phyloP scores from a whole-genome alignment of 805 yeast species.

The Suhomyces pyralidae region DNA sequence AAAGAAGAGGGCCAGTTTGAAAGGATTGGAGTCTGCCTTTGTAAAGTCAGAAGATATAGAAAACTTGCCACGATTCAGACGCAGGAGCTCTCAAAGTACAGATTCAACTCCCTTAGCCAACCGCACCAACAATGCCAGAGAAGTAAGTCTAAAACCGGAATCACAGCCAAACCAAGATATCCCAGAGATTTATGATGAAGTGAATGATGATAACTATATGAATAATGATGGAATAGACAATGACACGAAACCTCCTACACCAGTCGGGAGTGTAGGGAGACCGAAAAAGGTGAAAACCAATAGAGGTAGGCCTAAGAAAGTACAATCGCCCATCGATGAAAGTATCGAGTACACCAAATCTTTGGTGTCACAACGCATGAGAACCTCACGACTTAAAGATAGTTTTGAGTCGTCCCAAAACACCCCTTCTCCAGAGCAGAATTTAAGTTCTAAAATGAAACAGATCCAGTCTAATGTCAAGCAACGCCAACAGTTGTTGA shows the following conservation, averaged over 20 bases:
- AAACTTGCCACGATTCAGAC: slow-evolving; percentile 15
- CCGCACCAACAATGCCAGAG: not conserved
- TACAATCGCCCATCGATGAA: slow-evolving; percentile 1
- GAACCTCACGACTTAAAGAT: not conserved
- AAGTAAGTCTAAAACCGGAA: not conserved
- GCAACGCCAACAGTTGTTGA: not conserved
- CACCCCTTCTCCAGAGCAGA: not conserved
- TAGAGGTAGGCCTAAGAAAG: slow-evolving; percentile 1
- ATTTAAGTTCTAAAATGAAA: not conserved
- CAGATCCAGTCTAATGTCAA: not conserved
- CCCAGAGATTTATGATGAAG: not conserved
- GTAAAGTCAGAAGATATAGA: slow-evolving; percentile 19
- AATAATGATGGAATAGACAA: not conserved
- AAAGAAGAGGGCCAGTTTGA: slow-evolving; percentile 8
- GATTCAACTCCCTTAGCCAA: not conserved
- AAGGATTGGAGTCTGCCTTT: slow-evolving; percentile 24
- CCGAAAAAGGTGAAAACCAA: slow-evolving; percentile 4
- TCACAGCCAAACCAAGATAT: not conserved
- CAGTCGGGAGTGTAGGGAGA: not conserved
- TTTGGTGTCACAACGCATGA: slow-evolving; percentile 4
- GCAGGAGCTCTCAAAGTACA: slow-evolving; percentile 1
- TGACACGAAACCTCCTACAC: not conserved
- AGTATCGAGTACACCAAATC: slow-evolving; percentile 9
- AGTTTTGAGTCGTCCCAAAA: not conserved
- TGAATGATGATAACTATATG: not conserved